Conservation (phyloP, 345 rosid genomes). For the Rhodamnia argentea region DNA sequence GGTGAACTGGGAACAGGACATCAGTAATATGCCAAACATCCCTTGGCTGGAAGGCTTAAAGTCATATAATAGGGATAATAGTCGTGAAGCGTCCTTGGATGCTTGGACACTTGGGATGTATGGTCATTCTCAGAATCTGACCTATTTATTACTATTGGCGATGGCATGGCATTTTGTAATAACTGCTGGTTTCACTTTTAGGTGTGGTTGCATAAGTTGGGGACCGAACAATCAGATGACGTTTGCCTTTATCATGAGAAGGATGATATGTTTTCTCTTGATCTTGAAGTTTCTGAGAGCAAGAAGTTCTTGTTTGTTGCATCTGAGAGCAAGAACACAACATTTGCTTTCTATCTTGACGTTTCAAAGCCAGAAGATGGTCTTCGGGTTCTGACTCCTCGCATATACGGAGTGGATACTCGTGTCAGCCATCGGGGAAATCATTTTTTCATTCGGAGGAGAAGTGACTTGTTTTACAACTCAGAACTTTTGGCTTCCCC, state of each 20-base stretch:
- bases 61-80: background rate
- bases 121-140: background rate
- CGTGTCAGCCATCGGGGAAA: constrained; percentile 75
- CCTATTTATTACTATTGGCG: background rate
- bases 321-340: constrained; percentile 70
- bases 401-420: constrained; percentile 55
- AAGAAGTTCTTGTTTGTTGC: constrained; percentile 54
- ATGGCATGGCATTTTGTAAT: background rate
- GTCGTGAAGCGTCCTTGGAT: background rate
- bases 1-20: background rate
- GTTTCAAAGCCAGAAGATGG: constrained; percentile 56
- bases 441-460: constrained; percentile 67
- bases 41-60: background rate
- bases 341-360: constrained; percentile 57
- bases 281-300: constrained; percentile 65
- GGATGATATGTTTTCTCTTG: constrained; percentile 77
- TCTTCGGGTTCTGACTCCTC: constrained; percentile 65
- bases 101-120: background rate
- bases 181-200: constrained; percentile 11
- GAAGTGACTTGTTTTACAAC: constrained; percentile 73
- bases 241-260: constrained; percentile 78
- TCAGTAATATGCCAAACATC: background rate
- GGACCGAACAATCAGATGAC: constrained; percentile 60
- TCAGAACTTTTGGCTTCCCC: constrained; percentile 73
- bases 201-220: constrained; percentile 93